phyloP scores from a whole-genome alignment of 257 asterid genomes.

The Verbena officinalis region DNA sequence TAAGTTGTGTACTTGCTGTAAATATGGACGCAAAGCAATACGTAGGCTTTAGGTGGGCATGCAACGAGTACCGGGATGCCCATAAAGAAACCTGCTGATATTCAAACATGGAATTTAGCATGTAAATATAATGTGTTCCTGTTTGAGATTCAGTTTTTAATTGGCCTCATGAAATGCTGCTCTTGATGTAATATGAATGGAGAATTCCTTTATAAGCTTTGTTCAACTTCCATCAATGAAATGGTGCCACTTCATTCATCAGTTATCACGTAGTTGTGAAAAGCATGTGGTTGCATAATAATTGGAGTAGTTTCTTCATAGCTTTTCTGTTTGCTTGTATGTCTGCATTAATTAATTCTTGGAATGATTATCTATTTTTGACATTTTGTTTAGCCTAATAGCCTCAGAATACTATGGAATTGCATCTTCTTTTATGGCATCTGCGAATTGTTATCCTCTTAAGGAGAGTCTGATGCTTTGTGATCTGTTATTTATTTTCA shows the following conservation, averaged over 20 bases:
- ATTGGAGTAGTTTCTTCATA: not conserved
- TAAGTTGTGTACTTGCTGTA: slow-evolving; percentile 75
- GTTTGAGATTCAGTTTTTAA: not conserved
- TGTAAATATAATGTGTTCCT: not conserved
- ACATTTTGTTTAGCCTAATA: slow-evolving; percentile 3
- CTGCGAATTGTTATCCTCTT: not conserved
- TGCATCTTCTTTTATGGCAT: not conserved
- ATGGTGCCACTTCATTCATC: not conserved
- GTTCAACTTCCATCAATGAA: not conserved
- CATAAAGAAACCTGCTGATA: slow-evolving; percentile 70
- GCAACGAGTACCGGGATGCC: slow-evolving; percentile 43
- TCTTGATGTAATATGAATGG: slow-evolving; percentile 6
- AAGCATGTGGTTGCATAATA: not conserved
- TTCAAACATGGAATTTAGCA: slow-evolving; percentile 13
- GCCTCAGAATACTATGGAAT: not conserved
- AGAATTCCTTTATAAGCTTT: not conserved
- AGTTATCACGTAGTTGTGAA: slow-evolving; percentile 7
- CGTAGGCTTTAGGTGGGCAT: slow-evolving; percentile 75
- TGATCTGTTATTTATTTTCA: slow-evolving; percentile 2
- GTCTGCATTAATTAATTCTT: not conserved
- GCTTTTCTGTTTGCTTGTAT: not conserved
- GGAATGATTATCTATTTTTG: slow-evolving; percentile 2
- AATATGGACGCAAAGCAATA: slow-evolving; percentile 67
- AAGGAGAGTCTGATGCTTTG: slow-evolving; percentile 1
- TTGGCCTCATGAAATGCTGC: slow-evolving; percentile 13